A percentile compares a stretch with the other conserved stretches of the same genome.
phyloP scores from a whole-genome alignment of 108 stramenopile genomes.

The Cyclotella distinguenda region DNA sequence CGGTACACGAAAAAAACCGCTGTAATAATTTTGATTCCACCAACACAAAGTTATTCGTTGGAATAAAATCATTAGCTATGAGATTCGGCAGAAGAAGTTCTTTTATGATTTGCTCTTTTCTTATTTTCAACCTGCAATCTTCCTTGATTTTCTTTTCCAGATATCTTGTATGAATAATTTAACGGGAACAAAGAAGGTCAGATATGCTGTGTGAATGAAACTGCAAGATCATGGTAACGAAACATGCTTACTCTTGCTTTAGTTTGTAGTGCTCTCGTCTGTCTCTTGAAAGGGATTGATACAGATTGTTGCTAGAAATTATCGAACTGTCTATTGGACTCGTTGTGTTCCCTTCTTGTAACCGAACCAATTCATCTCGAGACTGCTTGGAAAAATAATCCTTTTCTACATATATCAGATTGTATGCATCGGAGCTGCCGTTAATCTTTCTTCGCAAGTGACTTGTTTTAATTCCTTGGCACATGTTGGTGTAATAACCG shows the following conservation, averaged over 20 bases:
- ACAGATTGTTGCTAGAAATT: neutral
- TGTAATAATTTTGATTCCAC: constrained; percentile 53
- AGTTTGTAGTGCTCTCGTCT: constrained; percentile 16
- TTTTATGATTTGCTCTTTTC: constrained; percentile 36
- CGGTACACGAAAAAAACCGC: constrained; percentile 55
- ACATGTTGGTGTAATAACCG: constrained; percentile 47
- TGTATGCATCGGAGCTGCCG: constrained; percentile 81
- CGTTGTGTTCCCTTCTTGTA: constrained; percentile 6
- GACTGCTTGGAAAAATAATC: constrained; percentile 49
- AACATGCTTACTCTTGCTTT: constrained; percentile 27
- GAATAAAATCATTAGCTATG: neutral
- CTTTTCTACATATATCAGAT: constrained; percentile 83
- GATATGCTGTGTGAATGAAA: too few relatives aligned
- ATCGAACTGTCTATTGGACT: neutral
- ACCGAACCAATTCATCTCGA: constrained; percentile 16
- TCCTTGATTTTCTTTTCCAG: constrained; percentile 21
- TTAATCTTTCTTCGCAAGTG: constrained; percentile 11
- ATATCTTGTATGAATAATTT: neutral
- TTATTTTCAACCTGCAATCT: constrained; percentile 32
- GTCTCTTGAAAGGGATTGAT: neutral
- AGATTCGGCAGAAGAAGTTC: constrained; percentile 19
- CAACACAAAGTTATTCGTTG: constrained; percentile 40
- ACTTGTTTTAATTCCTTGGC: constrained; percentile 2
- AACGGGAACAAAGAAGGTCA: neutral
- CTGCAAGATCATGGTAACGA: neutral